These are phyloP conservation scores for Austroboletus eburneus DNA, from an alignment of 768 basidiomycete species.

Conservation along the genomic window DNA sequence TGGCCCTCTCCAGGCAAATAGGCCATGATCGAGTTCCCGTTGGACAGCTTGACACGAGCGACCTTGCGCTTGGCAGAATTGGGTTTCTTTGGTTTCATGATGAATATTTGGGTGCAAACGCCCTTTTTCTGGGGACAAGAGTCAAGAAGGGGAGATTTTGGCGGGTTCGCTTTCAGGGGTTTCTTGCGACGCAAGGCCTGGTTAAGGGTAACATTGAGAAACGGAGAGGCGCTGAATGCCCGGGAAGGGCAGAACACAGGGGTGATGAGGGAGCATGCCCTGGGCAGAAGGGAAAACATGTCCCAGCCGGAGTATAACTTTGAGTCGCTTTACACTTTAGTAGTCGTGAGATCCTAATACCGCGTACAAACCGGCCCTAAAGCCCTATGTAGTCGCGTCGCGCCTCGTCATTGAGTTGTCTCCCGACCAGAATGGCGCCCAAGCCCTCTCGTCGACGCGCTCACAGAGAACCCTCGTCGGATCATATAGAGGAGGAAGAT, in stretches of 20 bases:
- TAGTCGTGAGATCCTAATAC: slow-evolving; percentile 3
- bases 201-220: slow-evolving; percentile 70
- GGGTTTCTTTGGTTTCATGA: slow-evolving; percentile 91
- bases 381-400: slow-evolving; percentile 22
- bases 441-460: slow-evolving; percentile 38
- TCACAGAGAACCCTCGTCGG: slow-evolving; percentile 49
- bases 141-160: slow-evolving; percentile 76
- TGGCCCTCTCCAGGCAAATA: slow-evolving; percentile 98
- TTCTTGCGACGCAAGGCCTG: slow-evolving; percentile 82
- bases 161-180: slow-evolving; percentile 40
- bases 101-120: slow-evolving; percentile 79
- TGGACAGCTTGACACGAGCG: slow-evolving; percentile 86
- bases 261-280: slow-evolving; percentile 16
- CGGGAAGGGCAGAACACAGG: slow-evolving; percentile 27
- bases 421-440: slow-evolving; percentile 27
- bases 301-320: neutral
- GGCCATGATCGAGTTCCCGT: slow-evolving; percentile 84
- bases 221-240: slow-evolving; percentile 60
- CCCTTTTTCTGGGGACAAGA: slow-evolving; percentile 85
- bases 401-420: neutral
- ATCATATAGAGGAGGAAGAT: slow-evolving; percentile 57
- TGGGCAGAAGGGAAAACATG: slow-evolving; percentile 27
- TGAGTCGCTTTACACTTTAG: neutral
- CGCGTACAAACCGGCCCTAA: slow-evolving; percentile 32
- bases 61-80: slow-evolving; percentile 99